Conservation (phyloP, 1,284 basidiomycete genomes). For the Cutaneotrichosporon sp. region DNA sequence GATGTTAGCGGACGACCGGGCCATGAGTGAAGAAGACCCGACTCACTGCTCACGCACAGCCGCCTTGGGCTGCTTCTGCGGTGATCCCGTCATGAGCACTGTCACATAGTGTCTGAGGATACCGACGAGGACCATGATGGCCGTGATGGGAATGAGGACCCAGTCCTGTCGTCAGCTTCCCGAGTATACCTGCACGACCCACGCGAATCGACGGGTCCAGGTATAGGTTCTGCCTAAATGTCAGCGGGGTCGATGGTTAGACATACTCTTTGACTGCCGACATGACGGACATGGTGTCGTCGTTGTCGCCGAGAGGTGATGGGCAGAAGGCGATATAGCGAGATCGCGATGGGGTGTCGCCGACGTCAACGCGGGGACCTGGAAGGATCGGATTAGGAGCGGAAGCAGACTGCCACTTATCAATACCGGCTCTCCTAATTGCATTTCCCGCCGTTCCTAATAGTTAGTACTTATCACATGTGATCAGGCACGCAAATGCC, state of each 20-base stretch:
- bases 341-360: too few relatives aligned
- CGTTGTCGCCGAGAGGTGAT: background rate
- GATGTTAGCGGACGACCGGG: background rate
- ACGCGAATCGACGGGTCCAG: conserved; percentile 91
- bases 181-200: conserved; percentile 5
- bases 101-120: conserved; percentile 91
- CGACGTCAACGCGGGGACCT: too few relatives aligned
- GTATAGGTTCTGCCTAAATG: conserved; percentile 56
- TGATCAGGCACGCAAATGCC: too few relatives aligned
- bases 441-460: too few relatives aligned
- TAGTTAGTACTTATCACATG: too few relatives aligned
- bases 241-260: background rate
- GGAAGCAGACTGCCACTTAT: too few relatives aligned
- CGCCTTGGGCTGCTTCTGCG: conserved; percentile 71
- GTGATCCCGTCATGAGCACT: conserved; percentile 72
- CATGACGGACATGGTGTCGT: conserved; percentile 5
- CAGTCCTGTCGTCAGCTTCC: conserved; percentile 46
- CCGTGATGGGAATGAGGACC: conserved; percentile 90
- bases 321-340: too few relatives aligned
- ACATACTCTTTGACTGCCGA: conserved; percentile 16
- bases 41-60: conserved; percentile 91
- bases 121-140: conserved; percentile 96
- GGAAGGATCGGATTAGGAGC: too few relatives aligned
- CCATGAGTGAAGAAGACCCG: background rate
- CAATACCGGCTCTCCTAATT: too few relatives aligned